Base-by-base conservation (phyloP, 2,329 filamentous ascomycete species). In the Aspergillus sp. region DNA sequence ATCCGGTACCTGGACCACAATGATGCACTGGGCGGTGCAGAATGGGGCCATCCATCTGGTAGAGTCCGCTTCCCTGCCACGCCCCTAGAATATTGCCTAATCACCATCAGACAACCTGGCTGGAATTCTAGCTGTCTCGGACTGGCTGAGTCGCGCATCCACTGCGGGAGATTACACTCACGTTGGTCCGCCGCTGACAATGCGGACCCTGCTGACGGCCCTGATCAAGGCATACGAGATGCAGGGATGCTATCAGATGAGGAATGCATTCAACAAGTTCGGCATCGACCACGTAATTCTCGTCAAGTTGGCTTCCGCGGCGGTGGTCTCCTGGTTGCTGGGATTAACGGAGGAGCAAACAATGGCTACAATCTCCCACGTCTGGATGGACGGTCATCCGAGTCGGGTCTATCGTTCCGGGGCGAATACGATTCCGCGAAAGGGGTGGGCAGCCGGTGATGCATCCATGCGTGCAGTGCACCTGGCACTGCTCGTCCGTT, bases 1-100 rank as follows among this genome's bases (percentile, higher is more conserved):
- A 73, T 76, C 35, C 63, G 73, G 22, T 75, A 73, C 48, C 55
- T 76, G 13, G 73, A 76, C 53, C 72, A 74, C 46, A 76, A 74
- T 47, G 74, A 76, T 62, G 72, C 66, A 4, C 62, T 69, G n/a
- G 50, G 60, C 8, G 73, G 71, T 0, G 63, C 61, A n/a, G 73
- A 76, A 60, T 75, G 73, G 73, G 72, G 72, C 1, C 73, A 76
- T 62, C 73, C 73, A 11, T 73, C 67, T 49, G 63, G 62, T 65
- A 62, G 22, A 20, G 8, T 11, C 26, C 17, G 32, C 4, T 22
- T 22, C 22, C 22, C n/a, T 20, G 26, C 5, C 26, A 11, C 8
- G 10, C 8, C 26, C 24, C 26, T 30, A 7, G 26, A 7, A 11
- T 3, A 30, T 30, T 20, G 22, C 10, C 19, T 38, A 30, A 50